Evolutionary conservation across 2,329 filamentous ascomycete genomes (phyloP).

Genomic region (Ophidiomyces ophidiicola): DNA sequence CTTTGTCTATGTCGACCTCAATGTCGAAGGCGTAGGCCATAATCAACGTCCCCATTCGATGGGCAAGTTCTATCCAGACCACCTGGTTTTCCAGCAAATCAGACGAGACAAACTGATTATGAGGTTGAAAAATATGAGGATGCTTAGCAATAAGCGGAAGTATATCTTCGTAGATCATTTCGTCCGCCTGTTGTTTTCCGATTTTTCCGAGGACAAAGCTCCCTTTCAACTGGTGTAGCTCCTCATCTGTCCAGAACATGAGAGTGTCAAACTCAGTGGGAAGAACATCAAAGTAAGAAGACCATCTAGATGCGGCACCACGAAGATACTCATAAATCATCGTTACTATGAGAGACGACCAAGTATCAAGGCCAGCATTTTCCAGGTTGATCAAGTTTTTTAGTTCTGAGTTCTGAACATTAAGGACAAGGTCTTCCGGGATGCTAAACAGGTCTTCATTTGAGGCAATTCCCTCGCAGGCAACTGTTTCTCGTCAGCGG

Average conservation of each 20-base stretch:
- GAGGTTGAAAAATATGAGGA: slow-evolving; percentile 31
- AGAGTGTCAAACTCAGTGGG: slow-evolving; percentile 64
- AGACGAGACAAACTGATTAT: slow-evolving; percentile 30
- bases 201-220: slow-evolving; percentile 67
- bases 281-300: slow-evolving; percentile 63
- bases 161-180: slow-evolving; percentile 50
- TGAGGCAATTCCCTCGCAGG: slow-evolving; percentile 54
- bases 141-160: slow-evolving; percentile 40
- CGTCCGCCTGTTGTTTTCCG: slow-evolving; percentile 58
- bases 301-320: slow-evolving; percentile 55
- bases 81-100: slow-evolving; percentile 32
- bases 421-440: slow-evolving; percentile 59
- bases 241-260: slow-evolving; percentile 72
- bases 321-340: slow-evolving; percentile 64
- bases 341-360: slow-evolving; percentile 56
- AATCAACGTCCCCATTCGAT: slow-evolving; percentile 74
- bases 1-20: slow-evolving; percentile 45
- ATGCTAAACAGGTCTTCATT: slow-evolving; percentile 73
- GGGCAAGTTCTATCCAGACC: slow-evolving; percentile 47
- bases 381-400: slow-evolving; percentile 45
- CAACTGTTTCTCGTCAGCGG: slow-evolving; percentile 44
- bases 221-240: slow-evolving; percentile 61
- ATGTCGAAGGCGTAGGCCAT: slow-evolving; percentile 92
- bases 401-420: slow-evolving; percentile 58
- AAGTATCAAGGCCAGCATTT: slow-evolving; percentile 39